Conservation (phyloP, 805 yeast species). For the Brettanomyces nanus region DNA sequence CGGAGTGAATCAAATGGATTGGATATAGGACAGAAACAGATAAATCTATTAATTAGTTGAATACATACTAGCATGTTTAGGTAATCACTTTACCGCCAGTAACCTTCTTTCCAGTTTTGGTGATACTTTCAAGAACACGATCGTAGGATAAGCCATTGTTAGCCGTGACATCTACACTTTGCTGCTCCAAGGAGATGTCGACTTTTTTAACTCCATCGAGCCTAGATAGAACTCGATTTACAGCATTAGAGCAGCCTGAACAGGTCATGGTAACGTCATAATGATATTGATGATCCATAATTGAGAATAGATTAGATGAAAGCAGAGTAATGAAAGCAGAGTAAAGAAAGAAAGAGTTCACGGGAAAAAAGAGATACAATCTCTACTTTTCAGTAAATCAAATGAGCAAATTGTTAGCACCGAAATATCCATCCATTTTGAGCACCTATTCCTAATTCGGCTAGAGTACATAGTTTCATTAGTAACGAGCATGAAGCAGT, state of each 20-base stretch:
- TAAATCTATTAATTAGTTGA: too few relatives aligned
- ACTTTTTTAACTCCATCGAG: conserved; percentile 67
- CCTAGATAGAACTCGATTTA: conserved; percentile 62
- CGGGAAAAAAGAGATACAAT: too few relatives aligned
- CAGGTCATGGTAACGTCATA: conserved; percentile 83
- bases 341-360: too few relatives aligned
- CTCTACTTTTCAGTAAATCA: background rate
- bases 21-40: too few relatives aligned
- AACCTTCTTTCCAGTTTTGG: conserved; percentile 87
- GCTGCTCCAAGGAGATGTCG: conserved; percentile 71
- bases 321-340: background rate
- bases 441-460: too few relatives aligned
- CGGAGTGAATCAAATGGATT: conserved; percentile 10
- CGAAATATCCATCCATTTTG: too few relatives aligned
- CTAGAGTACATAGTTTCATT: too few relatives aligned
- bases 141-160: conserved; percentile 53
- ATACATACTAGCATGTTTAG: conserved; percentile 13
- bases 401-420: too few relatives aligned
- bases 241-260: conserved; percentile 82
- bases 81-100: conserved; percentile 50
- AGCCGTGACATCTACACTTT: conserved; percentile 73
- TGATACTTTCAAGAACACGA: conserved; percentile 68
- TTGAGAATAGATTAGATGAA: too few relatives aligned
- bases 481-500: background rate
- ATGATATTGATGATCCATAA: conserved; percentile 39